Conservation (phyloP, 768 basidiomycete genomes). For the Tephrocybe sp. region DNA sequence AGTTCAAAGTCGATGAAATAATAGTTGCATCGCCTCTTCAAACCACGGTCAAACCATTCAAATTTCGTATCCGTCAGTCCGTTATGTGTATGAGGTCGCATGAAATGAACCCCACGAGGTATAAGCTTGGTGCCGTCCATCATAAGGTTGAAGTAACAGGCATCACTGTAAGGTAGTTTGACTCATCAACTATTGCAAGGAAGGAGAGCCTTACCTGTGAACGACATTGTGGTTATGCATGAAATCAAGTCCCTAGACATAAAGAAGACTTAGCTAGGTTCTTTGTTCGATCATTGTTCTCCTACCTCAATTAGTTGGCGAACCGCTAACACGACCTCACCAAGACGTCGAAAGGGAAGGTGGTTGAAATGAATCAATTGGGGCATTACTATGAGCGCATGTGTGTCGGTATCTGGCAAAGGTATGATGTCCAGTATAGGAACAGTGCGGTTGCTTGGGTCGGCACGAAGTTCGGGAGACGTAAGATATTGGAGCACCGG, state of each 20-base stretch:
- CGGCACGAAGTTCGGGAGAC: constrained; percentile 7
- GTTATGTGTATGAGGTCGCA: background rate
- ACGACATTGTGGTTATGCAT: constrained; percentile 6
- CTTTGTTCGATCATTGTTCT: background rate
- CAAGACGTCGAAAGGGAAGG: constrained; percentile 20
- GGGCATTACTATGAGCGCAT: constrained; percentile 22
- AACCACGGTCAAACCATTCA: background rate
- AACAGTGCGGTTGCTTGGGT: constrained; percentile 24
- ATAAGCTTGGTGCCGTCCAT: constrained; percentile 3
- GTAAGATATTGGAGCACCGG: no score
- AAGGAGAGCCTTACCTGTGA: background rate
- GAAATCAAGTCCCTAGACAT: background rate
- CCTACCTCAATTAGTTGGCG: constrained; percentile 22
- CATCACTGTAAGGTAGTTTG: background rate
- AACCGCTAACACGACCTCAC: constrained; percentile 23
- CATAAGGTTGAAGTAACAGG: background rate
- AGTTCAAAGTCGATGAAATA: constrained; percentile 4
- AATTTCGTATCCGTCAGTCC: background rate
- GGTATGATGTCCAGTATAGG: constrained; percentile 23
- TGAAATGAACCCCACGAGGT: background rate
- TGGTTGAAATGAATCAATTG: constrained; percentile 14
- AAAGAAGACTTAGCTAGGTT: background rate
- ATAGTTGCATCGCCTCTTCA: constrained; percentile 9
- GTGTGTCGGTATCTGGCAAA: constrained; percentile 14
- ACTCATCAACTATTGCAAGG: background rate